Evolutionary conservation across 2,329 filamentous ascomycete genomes (phyloP), one percentile per base, ranked within the genome.

Genomic region (Amesomyces nigricolor): DNA sequence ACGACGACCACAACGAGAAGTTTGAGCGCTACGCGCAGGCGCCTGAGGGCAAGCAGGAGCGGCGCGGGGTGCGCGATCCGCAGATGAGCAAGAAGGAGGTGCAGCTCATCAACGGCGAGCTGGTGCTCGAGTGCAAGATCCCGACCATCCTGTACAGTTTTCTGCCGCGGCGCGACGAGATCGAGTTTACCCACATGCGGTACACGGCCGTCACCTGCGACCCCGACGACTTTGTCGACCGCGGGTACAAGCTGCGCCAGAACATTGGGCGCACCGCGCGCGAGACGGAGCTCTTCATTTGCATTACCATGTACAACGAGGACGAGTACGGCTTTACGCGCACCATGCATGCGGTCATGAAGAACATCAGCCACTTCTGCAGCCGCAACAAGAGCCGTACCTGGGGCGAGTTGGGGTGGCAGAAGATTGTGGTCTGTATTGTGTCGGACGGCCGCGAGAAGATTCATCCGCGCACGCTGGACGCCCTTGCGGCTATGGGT

Each of bases 201-300:
- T 99, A 99, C 70, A 96, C 92, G 0, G 94, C 94, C 9, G 94
- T 96, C n/a, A 99, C 94, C 2, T 97, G 91, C 71, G 91, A 96
- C 67, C 95, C 91, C 0, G 91, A 96, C 70, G 91, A 97, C 68
- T 97, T 95, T 65, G 88, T 91, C 3, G 80, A 86, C 7, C 83
- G 86, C 59, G 92, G 91, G 1, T 99, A 96, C 76, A 94, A 95
- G 68, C 75, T 99, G 65, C 87, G 94, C 52, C 94, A 97, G 71
- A 89, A 89, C 67, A 90, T 96, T 58, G 91, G 91, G 45, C 81
- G 77, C 55, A 95, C 89, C 0, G 77, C 85, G 29, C 84, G 94
- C 60, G 91, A 97, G 71, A 97, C 92, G 0, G 94, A 99, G 72
- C 76, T 99, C 7, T 94, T 97, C 70, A 95, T 99, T 65, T 96